Evolutionary conservation across 2,329 filamentous ascomycete genomes (phyloP), one percentile per base, ranked within the genome.

Genomic region (Ophiostoma triangulosporum): DNA sequence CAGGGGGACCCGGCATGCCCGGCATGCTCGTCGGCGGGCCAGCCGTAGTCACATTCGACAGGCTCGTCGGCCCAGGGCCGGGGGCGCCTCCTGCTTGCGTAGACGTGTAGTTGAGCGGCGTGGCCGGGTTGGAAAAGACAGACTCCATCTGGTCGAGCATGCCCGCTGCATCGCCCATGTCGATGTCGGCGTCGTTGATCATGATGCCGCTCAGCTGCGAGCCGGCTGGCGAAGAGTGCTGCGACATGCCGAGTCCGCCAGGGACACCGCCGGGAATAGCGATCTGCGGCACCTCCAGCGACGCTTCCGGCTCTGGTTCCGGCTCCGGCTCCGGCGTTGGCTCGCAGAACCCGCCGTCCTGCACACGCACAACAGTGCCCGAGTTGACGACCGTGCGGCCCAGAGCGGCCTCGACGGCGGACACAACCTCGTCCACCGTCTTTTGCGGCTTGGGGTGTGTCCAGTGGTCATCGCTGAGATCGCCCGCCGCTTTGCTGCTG

Each of bases 301-400:
- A 11, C 27, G 45, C 24, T 17, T 46, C 11, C 59, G 60, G 22
- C 60, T 62, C 29, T 64, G 59, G 57, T 14, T 60, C 58, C 1
- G 62, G 60, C n/a, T 61, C 63, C 14, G 66, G 63, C 22, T 64
- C 61, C 3, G 64, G 65, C 5, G 69, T 70, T 6, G 74, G 76
- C 57, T 88, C 80, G 66, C 88, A 78, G 57, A 76, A 81, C 2
- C 88, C 88, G 49, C 88, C 89, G 62, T 86, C 85, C 62, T 93
- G 81, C 43, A 94, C 75, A 46, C 87, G 83, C 35, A 78, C 75
- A 7, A 91, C 74, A 24, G 78, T 74, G 50, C 81, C 77, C 52
- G 86, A 78, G 26, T 76, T 72, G 35, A 77, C 74, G 43, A 87
- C 79, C 58, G 78, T 81, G 53, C 81, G 81, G 17, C 81, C 82